Evolutionary conservation across 2,329 filamentous ascomycete genomes (phyloP).

Genomic region (Hypomyces perniciosus): DNA sequence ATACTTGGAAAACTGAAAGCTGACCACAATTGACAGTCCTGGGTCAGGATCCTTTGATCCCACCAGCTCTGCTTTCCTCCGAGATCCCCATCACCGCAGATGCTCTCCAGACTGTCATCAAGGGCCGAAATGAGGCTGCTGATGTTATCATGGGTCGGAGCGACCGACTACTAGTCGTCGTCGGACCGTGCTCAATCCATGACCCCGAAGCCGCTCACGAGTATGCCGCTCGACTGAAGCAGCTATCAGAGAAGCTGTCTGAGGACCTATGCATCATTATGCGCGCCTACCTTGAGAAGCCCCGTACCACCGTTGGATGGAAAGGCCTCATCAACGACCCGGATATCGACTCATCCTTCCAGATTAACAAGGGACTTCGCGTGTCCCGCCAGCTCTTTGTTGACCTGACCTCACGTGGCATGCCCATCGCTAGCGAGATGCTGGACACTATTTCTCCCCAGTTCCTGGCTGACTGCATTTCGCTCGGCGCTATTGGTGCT

Average conservation of each 20-base stretch:
- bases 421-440: constrained; percentile 98
- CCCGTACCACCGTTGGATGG: constrained; percentile 96
- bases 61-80: constrained; percentile 76
- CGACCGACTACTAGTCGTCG: constrained; percentile 88
- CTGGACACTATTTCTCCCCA: constrained; percentile 97
- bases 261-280: constrained; percentile 88
- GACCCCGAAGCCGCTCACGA: constrained; percentile 83
- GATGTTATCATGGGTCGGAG: constrained; percentile 71
- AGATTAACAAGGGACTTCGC: constrained; percentile 97
- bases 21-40: constrained; percentile 55
- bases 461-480: constrained; percentile 94
- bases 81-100: constrained; percentile 69
- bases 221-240: constrained; percentile 75
- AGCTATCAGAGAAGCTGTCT: constrained; percentile 70
- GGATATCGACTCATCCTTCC: constrained; percentile 92
- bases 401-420: constrained; percentile 77
- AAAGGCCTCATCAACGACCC: constrained; percentile 99
- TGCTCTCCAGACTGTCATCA: constrained; percentile 62
- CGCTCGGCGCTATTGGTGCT: constrained; percentile 89
- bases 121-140: constrained; percentile 62
- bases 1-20: constrained; percentile 1
- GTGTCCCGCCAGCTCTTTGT: constrained; percentile 90
- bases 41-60: constrained; percentile 89
- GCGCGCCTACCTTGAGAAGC: constrained; percentile 99
- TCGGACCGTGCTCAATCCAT: constrained; percentile 95